Evolutionary conservation across 495 filamentous ascomycete genomes (phyloP), one percentile per base, ranked within the genome.

Genomic region (Chaetomium cochliodes): DNA sequence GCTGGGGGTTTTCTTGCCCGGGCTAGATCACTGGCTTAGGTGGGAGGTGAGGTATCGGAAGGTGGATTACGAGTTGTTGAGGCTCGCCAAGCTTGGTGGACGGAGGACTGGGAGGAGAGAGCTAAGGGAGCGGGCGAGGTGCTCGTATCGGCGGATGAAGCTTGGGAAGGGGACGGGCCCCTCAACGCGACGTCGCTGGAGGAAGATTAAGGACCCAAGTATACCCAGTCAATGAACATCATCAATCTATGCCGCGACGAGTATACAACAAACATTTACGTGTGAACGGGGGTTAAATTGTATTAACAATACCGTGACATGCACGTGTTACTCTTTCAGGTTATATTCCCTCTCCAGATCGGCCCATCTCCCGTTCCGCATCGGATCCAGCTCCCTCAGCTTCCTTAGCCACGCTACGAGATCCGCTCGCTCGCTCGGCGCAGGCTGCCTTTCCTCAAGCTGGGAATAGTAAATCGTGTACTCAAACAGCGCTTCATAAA

Each of bases 401-500:
- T 87, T 84, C 49, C 75, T 77, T 46, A 93, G 74, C 89, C 90
- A 93, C 51, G 67, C 70, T 56, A 76, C 71, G 51, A 89, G 77
- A 54, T 84, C 74, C 58, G 77, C 72, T 60, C 71, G 75, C 63
- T 87, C 82, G 16, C 70, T 64, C 2, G 61, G 57, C 1, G 68
- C 62, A n/a, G 70, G 73, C 15, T 67, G 37, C 2, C 77, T 63
- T 50, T 74, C 73, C 57, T 82, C 75, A 13, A 86, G 69, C 53
- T 74, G 74, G 41, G 74, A 78, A n/a, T 86, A 60, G 12, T 80
- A 70, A 16, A 82, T 70, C 37, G 90, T 77, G 63, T 85, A 86
- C 46, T 88, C 83, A 46, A 93, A 81, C 60, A 96, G 76, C 7
- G 87, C 87, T 72, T 92, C 88, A 69, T 93, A 90, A 20, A 93